phyloP scores from a whole-genome alignment of 495 filamentous ascomycete genomes.

The Hypoxylon cercidicola region DNA sequence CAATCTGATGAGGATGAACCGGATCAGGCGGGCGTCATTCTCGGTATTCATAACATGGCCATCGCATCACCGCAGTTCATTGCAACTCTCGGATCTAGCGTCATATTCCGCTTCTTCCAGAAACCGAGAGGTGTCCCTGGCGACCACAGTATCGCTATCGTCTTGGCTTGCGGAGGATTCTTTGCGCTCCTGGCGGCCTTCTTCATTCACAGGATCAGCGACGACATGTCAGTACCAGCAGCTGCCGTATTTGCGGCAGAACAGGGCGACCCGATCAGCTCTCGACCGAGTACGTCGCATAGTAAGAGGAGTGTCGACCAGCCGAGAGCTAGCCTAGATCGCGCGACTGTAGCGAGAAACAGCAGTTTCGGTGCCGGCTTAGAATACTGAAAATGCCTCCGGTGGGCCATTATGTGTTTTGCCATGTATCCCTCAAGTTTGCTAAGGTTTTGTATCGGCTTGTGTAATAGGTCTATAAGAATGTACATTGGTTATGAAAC shows the following conservation, averaged over 20 bases:
- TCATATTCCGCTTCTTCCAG: conserved; percentile 83
- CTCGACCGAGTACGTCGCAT: conserved; percentile 42
- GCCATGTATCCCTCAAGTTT: conserved; percentile 4
- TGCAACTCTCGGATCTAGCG: conserved; percentile 80
- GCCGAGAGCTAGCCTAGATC: conserved; percentile 54
- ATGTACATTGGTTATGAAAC: neutral
- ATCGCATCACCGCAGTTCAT: conserved; percentile 89
- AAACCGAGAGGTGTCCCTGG: conserved; percentile 83
- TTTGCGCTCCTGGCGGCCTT: conserved; percentile 81
- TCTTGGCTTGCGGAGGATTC: conserved; percentile 81
- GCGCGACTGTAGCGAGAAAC: conserved; percentile 56
- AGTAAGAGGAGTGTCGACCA: conserved; percentile 47
- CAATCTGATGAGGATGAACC: conserved; percentile 58
- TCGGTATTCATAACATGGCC: conserved; percentile 93
- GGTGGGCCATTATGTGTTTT: conserved; percentile 5
- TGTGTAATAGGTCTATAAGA: neutral
- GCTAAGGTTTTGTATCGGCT: neutral
- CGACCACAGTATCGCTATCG: conserved; percentile 87
- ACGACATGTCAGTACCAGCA: conserved; percentile 51
- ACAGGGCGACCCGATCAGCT: conserved; percentile 48
- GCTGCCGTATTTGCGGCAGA: conserved; percentile 52
- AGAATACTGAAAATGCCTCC: conserved; percentile 51
- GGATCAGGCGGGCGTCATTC: conserved; percentile 87
- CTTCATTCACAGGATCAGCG: conserved; percentile 62
- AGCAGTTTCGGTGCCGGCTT: conserved; percentile 57